These are phyloP conservation scores for Thermothielavioides terrestris DNA, from an alignment of 495 filamentous ascomycete species.

Conservation along the genomic window DNA sequence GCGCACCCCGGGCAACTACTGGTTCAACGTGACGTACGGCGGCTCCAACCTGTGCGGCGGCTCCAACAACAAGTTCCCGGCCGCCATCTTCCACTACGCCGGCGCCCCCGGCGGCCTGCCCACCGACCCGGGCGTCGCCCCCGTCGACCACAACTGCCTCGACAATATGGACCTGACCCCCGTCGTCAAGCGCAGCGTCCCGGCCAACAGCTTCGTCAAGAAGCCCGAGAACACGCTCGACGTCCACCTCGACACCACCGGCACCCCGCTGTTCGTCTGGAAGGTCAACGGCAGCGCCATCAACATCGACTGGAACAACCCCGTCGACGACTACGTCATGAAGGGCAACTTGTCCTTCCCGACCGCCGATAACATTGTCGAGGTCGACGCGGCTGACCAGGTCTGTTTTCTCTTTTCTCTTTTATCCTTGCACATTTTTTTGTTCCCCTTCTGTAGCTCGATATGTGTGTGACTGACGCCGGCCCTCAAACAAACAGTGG, in stretches of 20 bases:
- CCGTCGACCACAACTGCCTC: conserved; percentile 23
- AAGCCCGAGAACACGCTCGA: conserved; percentile 23
- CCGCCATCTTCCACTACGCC: conserved; percentile 33
- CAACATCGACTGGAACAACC: conserved; percentile 37
- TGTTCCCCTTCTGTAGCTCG: not conserved
- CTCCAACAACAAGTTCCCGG: conserved; percentile 22
- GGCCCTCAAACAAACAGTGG: conserved; percentile 34
- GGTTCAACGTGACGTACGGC: conserved; percentile 45
- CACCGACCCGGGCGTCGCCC: conserved; percentile 19
- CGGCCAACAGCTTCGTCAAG: conserved; percentile 19
- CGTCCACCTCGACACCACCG: conserved; percentile 16
- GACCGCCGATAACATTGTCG: conserved; percentile 29
- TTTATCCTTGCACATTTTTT: not conserved
- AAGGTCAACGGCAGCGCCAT: conserved; percentile 33
- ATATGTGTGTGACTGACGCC: no score
- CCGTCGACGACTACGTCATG: conserved; percentile 31
- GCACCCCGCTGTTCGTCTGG: conserved; percentile 30
- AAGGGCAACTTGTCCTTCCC: conserved; percentile 31
- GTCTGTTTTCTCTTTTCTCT: not conserved
- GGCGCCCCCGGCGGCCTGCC: conserved; percentile 22
- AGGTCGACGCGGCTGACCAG: conserved; percentile 25
- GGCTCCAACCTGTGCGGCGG: conserved; percentile 23
- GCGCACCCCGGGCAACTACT: conserved; percentile 47
- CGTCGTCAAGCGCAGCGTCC: conserved; percentile 22
- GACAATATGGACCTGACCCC: conserved; percentile 28